A percentile compares a stretch with the other conserved stretches of the same genome.
phyloP scores from a whole-genome alignment of 2,329 filamentous ascomycete genomes.

The Mariannaea sp. region DNA sequence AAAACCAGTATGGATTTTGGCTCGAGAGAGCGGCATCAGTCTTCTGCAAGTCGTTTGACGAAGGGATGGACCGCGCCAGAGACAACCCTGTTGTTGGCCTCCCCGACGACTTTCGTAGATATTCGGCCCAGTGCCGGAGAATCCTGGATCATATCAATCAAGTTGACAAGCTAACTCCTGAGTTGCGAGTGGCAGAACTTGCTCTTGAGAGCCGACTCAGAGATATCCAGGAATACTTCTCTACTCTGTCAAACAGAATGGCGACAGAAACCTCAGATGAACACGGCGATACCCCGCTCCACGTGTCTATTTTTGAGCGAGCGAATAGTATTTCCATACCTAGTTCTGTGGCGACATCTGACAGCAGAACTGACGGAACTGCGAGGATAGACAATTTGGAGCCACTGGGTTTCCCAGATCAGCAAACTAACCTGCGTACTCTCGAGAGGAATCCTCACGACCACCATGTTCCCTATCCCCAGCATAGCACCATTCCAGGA shows the following conservation, averaged over 20 bases:
- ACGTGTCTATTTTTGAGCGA: constrained; percentile 35
- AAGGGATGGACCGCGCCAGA: constrained; percentile 22
- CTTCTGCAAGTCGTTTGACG: constrained; percentile 32
- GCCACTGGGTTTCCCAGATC: constrained; percentile 13
- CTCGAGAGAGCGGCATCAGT: constrained; percentile 32
- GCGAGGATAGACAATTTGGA: constrained; percentile 9
- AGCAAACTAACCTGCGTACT: constrained; percentile 18
- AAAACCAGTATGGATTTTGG: constrained; percentile 30
- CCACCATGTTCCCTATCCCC: constrained; percentile 29
- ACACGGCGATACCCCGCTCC: constrained; percentile 20
- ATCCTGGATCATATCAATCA: constrained; percentile 29
- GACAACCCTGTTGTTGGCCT: constrained; percentile 27
- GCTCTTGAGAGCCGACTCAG: constrained; percentile 23
- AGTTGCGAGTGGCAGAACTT: constrained; percentile 19
- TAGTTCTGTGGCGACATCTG: constrained; percentile 23
- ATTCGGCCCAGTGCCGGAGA: constrained; percentile 29
- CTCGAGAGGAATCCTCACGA: constrained; percentile 18
- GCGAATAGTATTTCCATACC: constrained; percentile 29
- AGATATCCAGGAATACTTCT: constrained; percentile 27
- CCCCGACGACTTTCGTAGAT: constrained; percentile 34
- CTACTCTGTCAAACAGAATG: constrained; percentile 24
- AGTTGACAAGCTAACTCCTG: constrained; percentile 23
- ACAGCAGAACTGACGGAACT: constrained; percentile 13
- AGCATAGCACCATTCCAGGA: constrained; percentile 24
- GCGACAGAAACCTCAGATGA: constrained; percentile 19